These are phyloP conservation scores for Bimuria novae-zelandiae DNA, from an alignment of 2,329 filamentous ascomycete species.

Conservation along the genomic window DNA sequence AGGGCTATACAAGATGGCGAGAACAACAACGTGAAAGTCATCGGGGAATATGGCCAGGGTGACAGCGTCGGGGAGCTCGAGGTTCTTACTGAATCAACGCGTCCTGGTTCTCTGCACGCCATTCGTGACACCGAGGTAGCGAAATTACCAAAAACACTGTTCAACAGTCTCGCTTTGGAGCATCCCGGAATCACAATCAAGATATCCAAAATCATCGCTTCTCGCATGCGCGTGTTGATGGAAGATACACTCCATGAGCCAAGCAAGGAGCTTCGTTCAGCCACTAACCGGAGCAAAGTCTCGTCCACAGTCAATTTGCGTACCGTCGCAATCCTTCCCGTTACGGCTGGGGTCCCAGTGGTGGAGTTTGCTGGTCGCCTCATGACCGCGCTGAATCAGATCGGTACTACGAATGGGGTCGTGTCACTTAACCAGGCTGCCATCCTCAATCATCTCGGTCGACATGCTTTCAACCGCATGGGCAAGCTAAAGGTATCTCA, in stretches of 20 bases:
- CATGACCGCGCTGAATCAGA: conserved; percentile 84
- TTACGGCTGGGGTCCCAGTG: conserved; percentile 89
- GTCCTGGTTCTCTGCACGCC: conserved; percentile 90
- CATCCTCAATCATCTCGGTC: conserved; percentile 91
- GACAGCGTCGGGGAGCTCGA: conserved; percentile 97
- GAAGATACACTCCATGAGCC: conserved; percentile 76
- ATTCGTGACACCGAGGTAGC: conserved; percentile 96
- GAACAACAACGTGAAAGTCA: conserved; percentile 80
- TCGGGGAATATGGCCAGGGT: conserved; percentile 93
- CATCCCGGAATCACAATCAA: conserved; percentile 99
- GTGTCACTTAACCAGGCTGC: conserved; percentile 91
- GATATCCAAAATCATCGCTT: conserved; percentile 97
- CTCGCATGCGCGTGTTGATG: conserved; percentile 86
- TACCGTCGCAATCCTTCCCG: conserved; percentile 89
- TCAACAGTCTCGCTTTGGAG: conserved; percentile 96
- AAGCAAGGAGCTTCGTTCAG: conserved; percentile 64
- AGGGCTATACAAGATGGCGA: conserved; percentile 81
- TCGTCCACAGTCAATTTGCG: conserved; percentile 90
- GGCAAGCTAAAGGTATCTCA: conserved; percentile 94
- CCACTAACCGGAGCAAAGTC: conserved; percentile 63
- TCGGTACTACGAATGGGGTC: conserved; percentile 86
- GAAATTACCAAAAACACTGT: conserved; percentile 92
- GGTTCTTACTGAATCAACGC: conserved; percentile 89
- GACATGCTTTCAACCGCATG: conserved; percentile 96
- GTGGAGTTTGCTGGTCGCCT: conserved; percentile 92